Conservation (phyloP, 164 flowering plant species). For the Akebia trifoliata region DNA sequence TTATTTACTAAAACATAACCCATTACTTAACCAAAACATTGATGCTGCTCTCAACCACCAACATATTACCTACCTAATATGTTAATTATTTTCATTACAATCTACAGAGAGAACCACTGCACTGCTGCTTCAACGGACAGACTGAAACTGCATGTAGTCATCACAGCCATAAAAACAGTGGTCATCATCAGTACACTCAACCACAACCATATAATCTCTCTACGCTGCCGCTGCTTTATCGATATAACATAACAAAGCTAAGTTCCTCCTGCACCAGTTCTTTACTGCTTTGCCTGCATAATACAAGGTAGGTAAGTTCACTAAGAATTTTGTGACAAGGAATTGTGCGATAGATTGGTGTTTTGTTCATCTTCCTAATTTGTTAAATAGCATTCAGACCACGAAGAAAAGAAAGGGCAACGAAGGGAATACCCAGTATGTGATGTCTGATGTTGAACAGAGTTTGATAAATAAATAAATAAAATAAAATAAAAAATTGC, state of each 20-base stretch:
- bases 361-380: too few species aligned
- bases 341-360: not conserved
- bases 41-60: too few species aligned
- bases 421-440: too few species aligned
- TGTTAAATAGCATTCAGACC: too few species aligned
- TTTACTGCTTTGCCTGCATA: constrained; percentile 43
- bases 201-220: not conserved
- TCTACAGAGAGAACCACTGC: constrained; percentile 2
- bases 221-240: not conserved
- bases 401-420: too few species aligned
- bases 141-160: not conserved
- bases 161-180: not conserved
- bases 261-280: too few species aligned
- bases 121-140: constrained; percentile 2
- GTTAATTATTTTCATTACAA: not conserved
- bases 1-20: too few species aligned
- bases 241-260: not conserved
- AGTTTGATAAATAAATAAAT: too few species aligned
- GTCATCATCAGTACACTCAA: not conserved
- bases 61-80: not conserved
- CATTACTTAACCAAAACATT: too few species aligned
- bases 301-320: not conserved
- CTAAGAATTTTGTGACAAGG: not conserved
- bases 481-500: too few species aligned
- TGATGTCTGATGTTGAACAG: too few species aligned